Base-by-base conservation (phyloP, 1,139 yeast species). In the Wickerhamomyces sp. region DNA sequence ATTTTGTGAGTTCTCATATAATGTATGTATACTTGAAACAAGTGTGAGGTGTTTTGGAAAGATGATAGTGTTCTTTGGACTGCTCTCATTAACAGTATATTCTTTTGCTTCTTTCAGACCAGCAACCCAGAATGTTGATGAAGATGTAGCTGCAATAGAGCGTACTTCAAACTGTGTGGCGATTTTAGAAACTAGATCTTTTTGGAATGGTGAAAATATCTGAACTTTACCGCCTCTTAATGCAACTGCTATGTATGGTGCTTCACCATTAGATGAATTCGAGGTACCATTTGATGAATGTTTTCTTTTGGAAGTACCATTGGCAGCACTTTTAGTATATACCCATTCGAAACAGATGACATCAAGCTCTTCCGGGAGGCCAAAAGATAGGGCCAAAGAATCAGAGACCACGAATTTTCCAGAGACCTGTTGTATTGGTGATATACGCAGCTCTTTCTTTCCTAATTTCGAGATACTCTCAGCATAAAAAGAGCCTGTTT, bases 151-250 rank as follows among this genome's bases (percentile, higher is more conserved):
- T n/a, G n/a, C 20, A 46, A 27, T 4, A 63, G 51, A 31, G 58
- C 43, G 15, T n/a, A 61, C 48, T 7, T 57, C 45, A 4, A 63
- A 44, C 2, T 53, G 58, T 7, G 58, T 55, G 0, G 61, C 58
- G 33, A 70, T 62, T 46, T 68, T 64, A 42, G 59, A 59, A 21
- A 65, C 53, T 12, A 64, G 50, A 22, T 61, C 65, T 39, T 65
- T 65, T 20, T 61, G 58, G 27, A 55, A 52, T 1, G 78, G 77
- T 2, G 76, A 66, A 38, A 68, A 65, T 7, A 71, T 54, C 37
- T 67, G 55, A 18, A 73, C 55, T 35, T 65, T 70, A 4, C 72
- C 71, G 25, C 61, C 58, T 15, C 57, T 57, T 20, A 69, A 55
- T 12, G 65, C 57, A 28, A 71, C 72, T 1, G 64, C 67, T 37